phyloP scores from a whole-genome alignment of 164 flowering plant species.

The Magnolia changhungtana region DNA sequence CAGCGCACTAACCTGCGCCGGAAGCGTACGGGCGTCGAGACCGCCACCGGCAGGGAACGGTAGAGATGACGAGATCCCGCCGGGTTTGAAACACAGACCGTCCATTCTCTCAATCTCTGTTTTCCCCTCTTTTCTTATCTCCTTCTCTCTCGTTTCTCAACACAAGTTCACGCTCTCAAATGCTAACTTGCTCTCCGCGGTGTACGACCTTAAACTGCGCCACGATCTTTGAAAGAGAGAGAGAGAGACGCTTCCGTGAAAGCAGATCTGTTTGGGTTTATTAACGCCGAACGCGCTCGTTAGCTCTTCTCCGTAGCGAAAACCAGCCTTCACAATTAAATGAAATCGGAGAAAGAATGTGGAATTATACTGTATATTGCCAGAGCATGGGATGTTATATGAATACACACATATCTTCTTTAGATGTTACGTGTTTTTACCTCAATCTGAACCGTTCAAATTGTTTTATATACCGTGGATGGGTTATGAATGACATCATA shows the following conservation, averaged over 20 bases:
- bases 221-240: neutral
- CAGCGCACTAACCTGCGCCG: constrained; percentile 37
- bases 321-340: neutral
- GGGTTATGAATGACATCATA: no score
- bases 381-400: no score
- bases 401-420: no score
- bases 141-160: neutral
- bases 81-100: constrained; percentile 47
- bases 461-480: no score
- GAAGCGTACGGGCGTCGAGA: constrained; percentile 27
- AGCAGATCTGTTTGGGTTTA: neutral
- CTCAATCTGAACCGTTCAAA: no score
- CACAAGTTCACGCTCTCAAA: neutral
- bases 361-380: no score
- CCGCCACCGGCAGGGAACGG: constrained; percentile 9
- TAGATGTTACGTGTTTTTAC: no score
- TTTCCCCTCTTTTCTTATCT: neutral
- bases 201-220: neutral
- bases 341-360: neutral
- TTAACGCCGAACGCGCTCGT: neutral
- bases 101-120: constrained; percentile 44
- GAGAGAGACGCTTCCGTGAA: neutral
- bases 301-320: neutral
- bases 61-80: constrained; percentile 37
- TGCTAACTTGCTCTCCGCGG: neutral